These are phyloP conservation scores for Talaromyces atroroseus DNA, from an alignment of 2,329 filamentous ascomycete genomes.

Conservation along the genomic window DNA sequence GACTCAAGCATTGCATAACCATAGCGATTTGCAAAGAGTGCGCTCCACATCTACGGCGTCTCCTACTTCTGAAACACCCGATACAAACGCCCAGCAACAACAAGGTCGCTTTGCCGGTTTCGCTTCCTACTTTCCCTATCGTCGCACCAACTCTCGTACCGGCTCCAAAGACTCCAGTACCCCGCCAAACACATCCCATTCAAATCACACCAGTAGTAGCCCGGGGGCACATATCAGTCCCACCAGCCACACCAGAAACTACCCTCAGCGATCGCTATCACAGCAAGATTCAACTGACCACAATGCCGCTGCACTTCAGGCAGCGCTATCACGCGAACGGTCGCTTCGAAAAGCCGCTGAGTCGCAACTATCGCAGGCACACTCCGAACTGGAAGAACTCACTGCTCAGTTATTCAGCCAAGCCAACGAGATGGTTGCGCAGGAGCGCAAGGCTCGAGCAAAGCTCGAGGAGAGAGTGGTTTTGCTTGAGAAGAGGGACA, in stretches of 20 bases:
- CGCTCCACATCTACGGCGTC: slow-evolving; percentile 22
- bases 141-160: slow-evolving; percentile 23
- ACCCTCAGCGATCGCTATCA: slow-evolving; percentile 12
- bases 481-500: slow-evolving; percentile 41
- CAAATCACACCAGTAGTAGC: slow-evolving; percentile 20
- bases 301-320: slow-evolving; percentile 43
- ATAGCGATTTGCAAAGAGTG: slow-evolving; percentile 22
- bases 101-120: slow-evolving; percentile 35
- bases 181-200: slow-evolving; percentile 24
- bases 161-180: slow-evolving; percentile 11
- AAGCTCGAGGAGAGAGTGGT: slow-evolving; percentile 46
- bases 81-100: slow-evolving; percentile 20
- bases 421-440: slow-evolving; percentile 62
- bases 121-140: slow-evolving; percentile 35
- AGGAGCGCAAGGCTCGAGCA: slow-evolving; percentile 54
- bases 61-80: slow-evolving; percentile 37
- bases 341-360: slow-evolving; percentile 54
- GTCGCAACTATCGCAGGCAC: slow-evolving; percentile 49
- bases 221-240: slow-evolving; percentile 15
- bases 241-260: not conserved
- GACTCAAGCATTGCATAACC: slow-evolving; percentile 18
- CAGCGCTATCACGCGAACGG: slow-evolving; percentile 51
- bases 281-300: slow-evolving; percentile 14
- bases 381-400: slow-evolving; percentile 57
- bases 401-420: slow-evolving; percentile 57